Base-by-base conservation (phyloP, 1,284 basidiomycete genomes). In the Hortiboletus rubellus region DNA sequence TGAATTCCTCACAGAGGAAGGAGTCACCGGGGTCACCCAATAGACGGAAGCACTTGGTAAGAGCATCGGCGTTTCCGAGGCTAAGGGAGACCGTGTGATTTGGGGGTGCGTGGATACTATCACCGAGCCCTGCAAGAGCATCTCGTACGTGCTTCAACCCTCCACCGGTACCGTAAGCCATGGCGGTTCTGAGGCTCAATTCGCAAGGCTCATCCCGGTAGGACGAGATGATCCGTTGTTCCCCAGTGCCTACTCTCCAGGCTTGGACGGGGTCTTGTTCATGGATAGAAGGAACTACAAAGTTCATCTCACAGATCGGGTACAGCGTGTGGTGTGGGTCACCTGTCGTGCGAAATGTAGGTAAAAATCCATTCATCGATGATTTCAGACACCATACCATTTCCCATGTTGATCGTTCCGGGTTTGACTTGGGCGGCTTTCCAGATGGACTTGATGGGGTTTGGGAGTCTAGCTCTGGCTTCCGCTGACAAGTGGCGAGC, bases 11-110 rank as follows among this genome's bases (percentile, higher is more conserved):
- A 10, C 81, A 79, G 6, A 86, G 67, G 54, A 86, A 74, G 2
- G 78, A 76, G 60, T 86, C 84, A 10, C 82, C 83, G 5, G 72
- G 69, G 55, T 85, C 79, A 50, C 79, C 74, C 22, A 86, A 51
- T 2, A 76, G 58, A 15, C 72, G 70, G 54, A 74, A 74, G n/a
- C 72, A 74, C 46, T 76, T 76, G 9, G 71, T 75, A 57, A 75
- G 66, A 2, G 65, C 74, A 43, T 74, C 72, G 0, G 72, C 74
- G 42, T 75, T 74, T 17, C 72, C 72, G 11, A 71, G 69, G 40
- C 72, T 73, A 6, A 71, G 66, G 3, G 72, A 70, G 6, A 73
- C 69, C 0, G 54, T 54, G 17, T 71, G 69, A 2, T 61, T 72
- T 0, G 72, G 69, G 18, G 69, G 72, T 51, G 69, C 69, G 42